Base-by-base conservation (phyloP, 495 filamentous ascomycete genomes). In the Penicillium macrosclerotiorum region DNA sequence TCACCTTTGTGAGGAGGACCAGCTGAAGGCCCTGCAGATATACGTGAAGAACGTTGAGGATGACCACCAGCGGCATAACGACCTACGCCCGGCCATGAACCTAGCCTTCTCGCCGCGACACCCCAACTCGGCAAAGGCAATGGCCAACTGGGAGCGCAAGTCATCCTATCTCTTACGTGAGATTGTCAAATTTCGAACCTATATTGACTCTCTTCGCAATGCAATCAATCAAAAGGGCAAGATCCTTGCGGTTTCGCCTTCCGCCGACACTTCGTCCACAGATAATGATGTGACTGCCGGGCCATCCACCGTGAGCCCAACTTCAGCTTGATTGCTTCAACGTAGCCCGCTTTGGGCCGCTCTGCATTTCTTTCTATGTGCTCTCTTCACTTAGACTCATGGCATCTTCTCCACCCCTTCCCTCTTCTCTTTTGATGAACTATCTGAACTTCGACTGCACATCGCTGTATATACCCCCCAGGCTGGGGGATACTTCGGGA, bases 91-190 rank as follows among this genome's bases (percentile, higher is more conserved):
- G 12, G 81, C 87, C 12, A 94, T 98, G 86, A 73, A 88, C 27
- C 73, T 94, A 39, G 90, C 93, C 16, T 98, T 94, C 62, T 89
- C 90, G 16, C 89, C 90, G 1, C 81, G 92, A 18, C 85, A 91
- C 43, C 79, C 82, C 16, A 99, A 97, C 61, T 74, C 81, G 17
- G 67, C 68, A 36, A 91, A 88, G 65, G 88, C 92, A 2, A 84
- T 96, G 84, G 74, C 83, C 4, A 99, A 99, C 62, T 99, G 94
- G 94, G 90, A 99, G 72, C 80, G 85, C 43, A 96, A 96, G 68
- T 92, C 87, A 27, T 83, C 84, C 23, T 95, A 97, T 62, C 69
- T 99, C 30, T 72, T 97, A 16, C 76, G 85, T n/a, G 93, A 99
- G 68, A 96, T 92, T 59, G 88, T 96, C 54, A 99, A 97, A 59